A percentile compares a stretch with the other conserved stretches of the same genome.
Conservation (phyloP, 1,284 basidiomycete genomes). For the Cryptococcus sp. region DNA sequence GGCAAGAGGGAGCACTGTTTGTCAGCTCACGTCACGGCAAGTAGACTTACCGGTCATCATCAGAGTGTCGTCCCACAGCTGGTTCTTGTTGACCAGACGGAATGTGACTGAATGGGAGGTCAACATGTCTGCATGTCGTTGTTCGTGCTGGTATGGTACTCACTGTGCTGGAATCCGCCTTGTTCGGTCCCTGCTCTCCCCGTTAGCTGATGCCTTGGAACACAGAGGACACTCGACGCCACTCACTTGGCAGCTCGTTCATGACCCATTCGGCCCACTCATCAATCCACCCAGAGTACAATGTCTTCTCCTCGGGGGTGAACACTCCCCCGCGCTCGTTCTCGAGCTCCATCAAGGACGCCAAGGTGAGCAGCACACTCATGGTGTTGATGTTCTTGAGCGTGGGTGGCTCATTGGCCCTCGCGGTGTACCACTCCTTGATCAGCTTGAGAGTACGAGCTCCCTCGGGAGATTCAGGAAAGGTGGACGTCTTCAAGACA, state of each 20-base stretch:
- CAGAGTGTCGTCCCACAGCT: conserved; percentile 65
- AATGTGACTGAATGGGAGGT: conserved; percentile 59
- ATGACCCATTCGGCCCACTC: conserved; percentile 67
- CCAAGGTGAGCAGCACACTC: conserved; percentile 60
- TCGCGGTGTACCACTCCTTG: conserved; percentile 52
- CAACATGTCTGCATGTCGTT: too few relatives aligned
- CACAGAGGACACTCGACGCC: too few relatives aligned
- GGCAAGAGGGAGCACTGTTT: conserved; percentile 52
- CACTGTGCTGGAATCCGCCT: conserved; percentile 60
- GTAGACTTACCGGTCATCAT: conserved; percentile 56
- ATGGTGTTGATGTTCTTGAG: conserved; percentile 66
- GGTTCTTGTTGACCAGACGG: conserved; percentile 56
- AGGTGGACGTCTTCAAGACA: conserved; percentile 42
- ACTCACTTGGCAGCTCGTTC: conserved; percentile 47
- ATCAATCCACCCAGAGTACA: conserved; percentile 49
- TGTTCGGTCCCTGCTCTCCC: conserved; percentile 56
- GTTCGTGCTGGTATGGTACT: too few relatives aligned
- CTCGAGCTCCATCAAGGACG: conserved; percentile 51
- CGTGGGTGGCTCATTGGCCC: conserved; percentile 53
- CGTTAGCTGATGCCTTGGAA: too few relatives aligned
- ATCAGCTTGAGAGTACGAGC: conserved; percentile 59
- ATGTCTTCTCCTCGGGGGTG: conserved; percentile 23
- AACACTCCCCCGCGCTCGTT: conserved; percentile 2
- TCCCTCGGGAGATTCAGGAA: conserved; percentile 52
- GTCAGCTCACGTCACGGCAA: too few relatives aligned